Percentiles rank a stretch among this genome's conserved stretches.
Evolutionary conservation across 805 yeast species (phyloP).

Genomic region (Brettanomyces nanus): DNA sequence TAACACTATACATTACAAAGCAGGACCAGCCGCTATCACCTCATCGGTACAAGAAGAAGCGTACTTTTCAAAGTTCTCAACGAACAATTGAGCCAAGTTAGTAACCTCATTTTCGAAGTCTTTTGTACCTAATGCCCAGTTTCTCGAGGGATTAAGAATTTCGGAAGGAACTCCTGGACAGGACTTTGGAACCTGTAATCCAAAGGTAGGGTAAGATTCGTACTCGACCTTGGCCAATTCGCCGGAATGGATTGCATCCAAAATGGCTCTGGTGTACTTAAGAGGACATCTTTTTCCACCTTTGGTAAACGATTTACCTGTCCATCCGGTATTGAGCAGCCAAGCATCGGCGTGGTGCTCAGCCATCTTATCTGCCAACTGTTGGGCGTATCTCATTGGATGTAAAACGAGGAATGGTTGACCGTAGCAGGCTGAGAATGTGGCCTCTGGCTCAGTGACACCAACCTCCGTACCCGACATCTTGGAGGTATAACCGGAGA

Average conservation of each 20-base stretch:
- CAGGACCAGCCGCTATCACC: slow-evolving; percentile 92
- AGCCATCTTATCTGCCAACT: slow-evolving; percentile 87
- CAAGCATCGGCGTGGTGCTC: slow-evolving; percentile 88
- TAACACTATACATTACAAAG: slow-evolving; percentile 30
- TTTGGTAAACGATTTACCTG: slow-evolving; percentile 82
- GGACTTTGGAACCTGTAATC: slow-evolving; percentile 76
- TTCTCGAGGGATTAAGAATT: slow-evolving; percentile 76
- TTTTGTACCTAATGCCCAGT: slow-evolving; percentile 58
- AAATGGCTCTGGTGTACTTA: slow-evolving; percentile 93
- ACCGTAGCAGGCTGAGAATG: slow-evolving; percentile 97
- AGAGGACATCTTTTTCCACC: slow-evolving; percentile 98
- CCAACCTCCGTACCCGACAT: slow-evolving; percentile 99
- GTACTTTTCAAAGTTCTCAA: slow-evolving; percentile 82
- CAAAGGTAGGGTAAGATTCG: slow-evolving; percentile 81
- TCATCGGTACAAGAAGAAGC: slow-evolving; percentile 74
- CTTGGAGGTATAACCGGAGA: slow-evolving; percentile 97
- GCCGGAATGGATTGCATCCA: slow-evolving; percentile 92
- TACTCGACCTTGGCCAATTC: slow-evolving; percentile 70
- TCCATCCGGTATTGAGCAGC: slow-evolving; percentile 98
- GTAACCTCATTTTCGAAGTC: slow-evolving; percentile 48
- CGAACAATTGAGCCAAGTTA: slow-evolving; percentile 67
- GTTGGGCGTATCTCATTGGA: slow-evolving; percentile 97
- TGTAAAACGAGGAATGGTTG: slow-evolving; percentile 97
- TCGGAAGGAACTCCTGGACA: slow-evolving; percentile 79
- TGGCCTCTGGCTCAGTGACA: slow-evolving; percentile 95